Evolutionary conservation across 768 basidiomycete genomes (phyloP), one percentile per base, ranked within the genome.

Genomic region (Mycena indigotica): DNA sequence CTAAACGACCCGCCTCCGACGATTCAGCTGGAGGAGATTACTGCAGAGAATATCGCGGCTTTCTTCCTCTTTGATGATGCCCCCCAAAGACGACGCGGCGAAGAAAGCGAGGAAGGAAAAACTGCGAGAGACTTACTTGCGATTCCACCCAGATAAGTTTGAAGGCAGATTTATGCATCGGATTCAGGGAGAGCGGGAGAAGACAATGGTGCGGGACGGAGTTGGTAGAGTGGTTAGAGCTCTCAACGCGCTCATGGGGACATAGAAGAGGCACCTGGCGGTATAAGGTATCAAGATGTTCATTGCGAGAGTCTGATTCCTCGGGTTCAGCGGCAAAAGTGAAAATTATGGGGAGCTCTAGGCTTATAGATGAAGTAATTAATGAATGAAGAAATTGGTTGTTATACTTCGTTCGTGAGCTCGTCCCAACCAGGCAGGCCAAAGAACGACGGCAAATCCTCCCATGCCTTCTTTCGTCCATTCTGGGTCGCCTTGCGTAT

Each of bases 91-190:
- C 49, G 74, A 72, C 19, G 57, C 57, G 21, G 67, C 69, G 29
- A 82, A 76, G 69, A 82, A 78, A 66, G 76, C 75, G 29, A 73
- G 78, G 48, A 86, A 82, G 67, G 86, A 89, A 19, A 85, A 78
- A 60, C 65, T 90, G 44, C 76, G 86, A 63, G 88, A 89, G 70
- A 79, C 86, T 0, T 77, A 89, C 64, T 69, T 90, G 24, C 84
- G 88, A 19, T 91, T 88, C 68, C 89, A 91, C 66, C 89, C 89
- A 2, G 89, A 91, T 70, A 91, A 91, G 68, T 91, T 91, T 53
- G 87, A 91, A 67, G 87, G 89, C 19, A 79, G 89, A 29, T 72
- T 91, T 48, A 83, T 89, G 80, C 67, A 68, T 49, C 75, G 76
- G 4, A 76, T 90, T 5, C 65, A 62, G 4, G 46, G 19, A 40